These are phyloP conservation scores for Stachybotrys elegans DNA, from an alignment of 2,329 filamentous ascomycete species.

Conservation along the genomic window DNA sequence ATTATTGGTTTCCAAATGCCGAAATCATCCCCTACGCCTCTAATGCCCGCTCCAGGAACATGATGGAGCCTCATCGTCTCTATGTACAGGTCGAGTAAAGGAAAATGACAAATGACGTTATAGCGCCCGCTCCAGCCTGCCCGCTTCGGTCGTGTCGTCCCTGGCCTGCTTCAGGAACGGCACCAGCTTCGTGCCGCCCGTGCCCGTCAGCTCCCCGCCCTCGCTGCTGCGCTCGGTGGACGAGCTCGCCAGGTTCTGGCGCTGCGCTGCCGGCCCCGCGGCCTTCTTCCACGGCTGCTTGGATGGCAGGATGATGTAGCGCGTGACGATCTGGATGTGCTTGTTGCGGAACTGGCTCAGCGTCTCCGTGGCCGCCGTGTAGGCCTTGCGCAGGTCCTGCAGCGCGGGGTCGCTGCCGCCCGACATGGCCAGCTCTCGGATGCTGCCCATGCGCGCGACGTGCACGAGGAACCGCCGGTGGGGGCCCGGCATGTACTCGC, in stretches of 20 bases:
- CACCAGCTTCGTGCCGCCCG: constrained; percentile 80
- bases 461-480: constrained; percentile 75
- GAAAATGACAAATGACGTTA: too few species aligned
- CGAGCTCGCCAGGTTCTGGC: constrained; percentile 40
- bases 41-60: too few species aligned
- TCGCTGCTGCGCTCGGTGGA: constrained; percentile 26
- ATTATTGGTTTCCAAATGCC: too few species aligned
- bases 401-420: constrained; percentile 50
- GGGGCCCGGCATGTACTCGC: constrained; percentile 82
- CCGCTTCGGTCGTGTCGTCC: constrained; percentile 64
- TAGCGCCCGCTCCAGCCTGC: constrained; percentile 21
- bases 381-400: constrained; percentile 38
- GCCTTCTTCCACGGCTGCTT: constrained; percentile 25
- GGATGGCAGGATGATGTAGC: constrained; percentile 84
- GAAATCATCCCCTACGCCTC: too few species aligned
- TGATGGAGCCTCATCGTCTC: too few species aligned
- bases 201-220: constrained; percentile 62
- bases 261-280: constrained; percentile 8
- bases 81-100: too few species aligned
- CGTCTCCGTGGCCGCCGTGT: constrained; percentile 69
- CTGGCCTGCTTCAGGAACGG: constrained; percentile 86
- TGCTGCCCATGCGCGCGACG: constrained; percentile 65
- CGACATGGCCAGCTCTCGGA: constrained; percentile 61
- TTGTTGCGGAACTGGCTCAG: constrained; percentile 73
- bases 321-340: constrained; percentile 83